Base-by-base conservation (phyloP, 2,329 filamentous ascomycete genomes). In the Stylonectria norvegica region DNA sequence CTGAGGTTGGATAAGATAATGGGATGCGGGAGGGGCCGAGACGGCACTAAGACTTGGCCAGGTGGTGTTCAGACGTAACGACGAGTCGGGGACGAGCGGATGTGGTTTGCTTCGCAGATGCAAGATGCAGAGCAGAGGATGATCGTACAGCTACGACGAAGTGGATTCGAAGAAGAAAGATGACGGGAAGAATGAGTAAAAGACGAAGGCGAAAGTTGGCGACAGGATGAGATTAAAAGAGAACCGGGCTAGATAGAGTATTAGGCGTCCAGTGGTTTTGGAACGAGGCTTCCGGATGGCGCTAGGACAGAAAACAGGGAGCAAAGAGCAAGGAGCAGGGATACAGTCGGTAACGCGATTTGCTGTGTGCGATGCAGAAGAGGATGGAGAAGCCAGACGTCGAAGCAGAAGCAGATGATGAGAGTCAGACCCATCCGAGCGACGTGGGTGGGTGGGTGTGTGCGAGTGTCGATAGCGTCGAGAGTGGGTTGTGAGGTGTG, bases 201-300 rank as follows among this genome's bases (percentile, higher is more conserved):
- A 48, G 50, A 49, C 45, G 47, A 42, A 47, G 50, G 50, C 29
- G 37, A 34, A 35, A 45, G 36, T 35, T 42, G 45, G 45, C 45
- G 45, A 48, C 38, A 40, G 42, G 45, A 34, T 23, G 32, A 44
- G 53, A 51, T 57, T 57, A 57, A 57, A 43, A 31, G 45, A 45
- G 41, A 45, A 43, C 55, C 54, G 40, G 55, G 55, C 55, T 57
- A 36, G 42, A 27, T 31, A 36, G 40, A 44, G 48, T 42, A 50
- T 46, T 39, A 47, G 50, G 38, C 45, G 44, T 39, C 52, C 54
- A 57, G 52, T 57, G 47, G 54, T 50, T 57, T 15, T 38, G 46
- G 42, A 45, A 53, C 49, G 54, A 57, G 55, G 55, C 55, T 56
- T 54, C 54, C 41, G 51, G 23, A 49, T 49, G 48, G 46, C 12